These are phyloP conservation scores for Cyberlindnera euphorbiae DNA, from an alignment of 805 yeast species.

Conservation along the genomic window DNA sequence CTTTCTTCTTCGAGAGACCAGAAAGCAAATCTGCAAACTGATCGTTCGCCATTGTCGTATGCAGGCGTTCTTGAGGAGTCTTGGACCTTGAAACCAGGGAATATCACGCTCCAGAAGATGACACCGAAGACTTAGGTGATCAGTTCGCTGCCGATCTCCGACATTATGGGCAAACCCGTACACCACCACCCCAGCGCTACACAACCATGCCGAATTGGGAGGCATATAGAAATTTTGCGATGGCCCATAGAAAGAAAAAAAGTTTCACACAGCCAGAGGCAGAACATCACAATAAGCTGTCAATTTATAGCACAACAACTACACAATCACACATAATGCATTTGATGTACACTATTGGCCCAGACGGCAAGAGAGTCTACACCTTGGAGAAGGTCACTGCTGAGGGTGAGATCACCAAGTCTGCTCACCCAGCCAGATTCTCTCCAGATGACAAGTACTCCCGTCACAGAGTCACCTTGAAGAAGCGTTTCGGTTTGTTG, in stretches of 20 bases:
- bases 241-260: background rate
- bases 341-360: constrained; percentile 95
- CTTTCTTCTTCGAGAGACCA: constrained; percentile 21
- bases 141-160: no score
- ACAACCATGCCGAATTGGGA: no score
- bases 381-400: constrained; percentile 80
- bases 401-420: constrained; percentile 91
- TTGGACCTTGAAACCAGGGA: no score
- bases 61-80: no score
- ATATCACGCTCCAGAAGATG: no score
- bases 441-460: constrained; percentile 99
- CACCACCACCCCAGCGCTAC: background rate
- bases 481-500: constrained; percentile 86
- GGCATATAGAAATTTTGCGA: background rate
- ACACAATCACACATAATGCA: constrained; percentile 75
- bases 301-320: no score
- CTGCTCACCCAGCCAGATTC: constrained; percentile 99
- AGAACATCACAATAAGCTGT: background rate
- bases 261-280: constrained; percentile 1
- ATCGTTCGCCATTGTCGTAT: constrained; percentile 17
- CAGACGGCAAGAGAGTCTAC: constrained; percentile 93
- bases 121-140: no score
- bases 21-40: constrained; percentile 26
- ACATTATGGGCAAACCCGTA: background rate
- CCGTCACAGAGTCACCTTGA: constrained; percentile 96